Evolutionary conservation across 176 grass and related monocot genomes (phyloP), one percentile per base, ranked within the genome.

Genomic region (Guadua angustifolia): DNA sequence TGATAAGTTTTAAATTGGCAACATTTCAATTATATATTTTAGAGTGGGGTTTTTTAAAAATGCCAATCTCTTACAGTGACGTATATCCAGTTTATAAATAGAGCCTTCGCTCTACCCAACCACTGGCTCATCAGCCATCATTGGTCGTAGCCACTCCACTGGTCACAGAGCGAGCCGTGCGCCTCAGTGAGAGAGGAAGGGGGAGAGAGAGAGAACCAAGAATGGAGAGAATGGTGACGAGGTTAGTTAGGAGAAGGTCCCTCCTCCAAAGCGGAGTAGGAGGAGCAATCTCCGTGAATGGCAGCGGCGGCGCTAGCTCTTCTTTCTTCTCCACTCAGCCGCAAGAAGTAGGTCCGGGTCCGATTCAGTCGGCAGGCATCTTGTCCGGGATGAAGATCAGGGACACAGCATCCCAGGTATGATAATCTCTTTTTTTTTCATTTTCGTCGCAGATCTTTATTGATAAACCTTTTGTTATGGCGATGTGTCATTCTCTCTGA

Each of bases 401-500:
- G 38, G 88, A 90, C 70, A 52, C 75, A 0, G 88, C 95, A 2
- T 78, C 92, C 39, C 90, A 93, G 79, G 95, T 86, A 75, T 58
- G 71, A 14, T 51, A 2, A 33, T 47, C 9, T 46, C 44, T 46
- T 60, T 35, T 25, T 25, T 12, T 9, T 70, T 47, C 10, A 6
- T 1, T 4, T 12, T 24, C 33, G 32, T 7, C 32, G 11, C 21
- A 71, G 29, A 5, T 80, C 9, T n/a, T 42, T 2, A 21, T 8
- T 55, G 49, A 15, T 51, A 14, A 51, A 51, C 49, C 49, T 51
- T 5, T 17, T 51, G 49, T 5, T 50, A 5, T 1, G 47, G 4
- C 47, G 5, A 50, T 50, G 47, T 16, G 3, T 16, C 47, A 50
- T 50, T 50, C 17, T 55, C 19, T 55, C 29, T 29, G 17, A 55